phyloP scores from a whole-genome alignment of 2,329 filamentous ascomycete species.

The Xylaria multiplex region DNA sequence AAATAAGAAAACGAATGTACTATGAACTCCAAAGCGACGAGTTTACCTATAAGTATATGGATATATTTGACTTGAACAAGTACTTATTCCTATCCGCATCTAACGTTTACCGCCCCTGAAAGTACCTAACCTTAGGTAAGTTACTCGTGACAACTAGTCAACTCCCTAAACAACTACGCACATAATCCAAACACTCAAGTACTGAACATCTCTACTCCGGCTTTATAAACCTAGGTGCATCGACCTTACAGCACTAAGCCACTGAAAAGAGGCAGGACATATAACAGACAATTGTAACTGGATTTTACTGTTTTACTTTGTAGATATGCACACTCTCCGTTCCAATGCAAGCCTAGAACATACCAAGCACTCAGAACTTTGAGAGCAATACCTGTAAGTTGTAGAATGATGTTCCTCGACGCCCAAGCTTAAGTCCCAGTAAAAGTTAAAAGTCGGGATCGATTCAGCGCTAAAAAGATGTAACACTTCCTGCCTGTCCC shows the following conservation, averaged over 20 bases:
- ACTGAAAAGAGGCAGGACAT: background rate
- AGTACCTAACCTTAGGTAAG: background rate
- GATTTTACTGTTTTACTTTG: slow-evolving; percentile 1
- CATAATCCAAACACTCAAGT: background rate
- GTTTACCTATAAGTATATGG: background rate
- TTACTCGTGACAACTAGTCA: background rate
- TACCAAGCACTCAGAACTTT: background rate
- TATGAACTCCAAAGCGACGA: no score
- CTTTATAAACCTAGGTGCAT: background rate
- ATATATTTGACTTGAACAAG: background rate
- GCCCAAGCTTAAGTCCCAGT: slow-evolving; percentile 12
- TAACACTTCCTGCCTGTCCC: slow-evolving; percentile 10
- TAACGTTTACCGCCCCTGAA: background rate
- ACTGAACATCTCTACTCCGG: background rate
- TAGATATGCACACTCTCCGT: background rate
- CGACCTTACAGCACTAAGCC: background rate
- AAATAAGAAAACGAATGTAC: no score
- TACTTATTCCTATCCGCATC: background rate
- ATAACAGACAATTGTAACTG: background rate
- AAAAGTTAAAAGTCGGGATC: slow-evolving; percentile 5
- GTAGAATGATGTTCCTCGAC: slow-evolving; percentile 11
- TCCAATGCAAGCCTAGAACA: slow-evolving; percentile 12
- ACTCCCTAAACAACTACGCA: background rate
- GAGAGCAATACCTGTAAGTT: slow-evolving; percentile 9
- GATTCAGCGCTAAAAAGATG: slow-evolving; percentile 11